Percentiles rank a stretch among this genome's conserved stretches.
These are phyloP conservation scores for Pythium chondricola DNA, from an alignment of 352 stramenopile genomes.

Conservation along the genomic window DNA sequence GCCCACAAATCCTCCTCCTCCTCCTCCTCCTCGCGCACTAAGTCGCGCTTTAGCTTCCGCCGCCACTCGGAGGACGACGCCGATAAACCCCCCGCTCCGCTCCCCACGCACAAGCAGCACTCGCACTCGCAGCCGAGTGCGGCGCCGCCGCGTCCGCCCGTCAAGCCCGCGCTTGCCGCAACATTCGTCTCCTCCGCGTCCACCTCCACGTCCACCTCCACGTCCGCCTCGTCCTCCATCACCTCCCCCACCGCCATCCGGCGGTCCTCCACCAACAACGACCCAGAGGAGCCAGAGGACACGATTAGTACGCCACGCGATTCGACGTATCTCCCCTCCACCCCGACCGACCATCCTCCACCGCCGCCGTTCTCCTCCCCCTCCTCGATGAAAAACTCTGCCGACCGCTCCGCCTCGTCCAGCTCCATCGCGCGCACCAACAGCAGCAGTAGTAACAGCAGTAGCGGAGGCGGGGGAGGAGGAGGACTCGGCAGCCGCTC, in stretches of 20 bases:
- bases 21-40: slow-evolving; percentile 2
- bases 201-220: slow-evolving; percentile 14
- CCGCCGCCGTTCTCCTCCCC: no score
- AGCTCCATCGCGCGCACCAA: background rate
- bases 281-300: slow-evolving; percentile 16
- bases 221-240: slow-evolving; percentile 45
- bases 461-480: background rate
- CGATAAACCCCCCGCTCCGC: slow-evolving; percentile 6
- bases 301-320: slow-evolving; percentile 15
- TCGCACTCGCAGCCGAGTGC: background rate
- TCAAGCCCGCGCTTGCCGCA: background rate
- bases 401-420: background rate
- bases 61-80: slow-evolving; percentile 38
- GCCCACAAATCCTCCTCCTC: slow-evolving; percentile 25
- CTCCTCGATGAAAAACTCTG: no score
- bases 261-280: slow-evolving; percentile 26
- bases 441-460: slow-evolving; percentile 13
- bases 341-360: slow-evolving; percentile 12
- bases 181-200: slow-evolving; percentile 18
- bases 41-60: slow-evolving; percentile 64
- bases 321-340: slow-evolving; percentile 6
- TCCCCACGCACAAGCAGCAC: slow-evolving; percentile 1
- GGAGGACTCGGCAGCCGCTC: background rate
- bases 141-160: background rate
- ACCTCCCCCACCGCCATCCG: slow-evolving; percentile 39